Evolutionary conservation across 1,139 yeast genomes (phyloP).

Genomic region (Suhomyces ambrosiae): DNA sequence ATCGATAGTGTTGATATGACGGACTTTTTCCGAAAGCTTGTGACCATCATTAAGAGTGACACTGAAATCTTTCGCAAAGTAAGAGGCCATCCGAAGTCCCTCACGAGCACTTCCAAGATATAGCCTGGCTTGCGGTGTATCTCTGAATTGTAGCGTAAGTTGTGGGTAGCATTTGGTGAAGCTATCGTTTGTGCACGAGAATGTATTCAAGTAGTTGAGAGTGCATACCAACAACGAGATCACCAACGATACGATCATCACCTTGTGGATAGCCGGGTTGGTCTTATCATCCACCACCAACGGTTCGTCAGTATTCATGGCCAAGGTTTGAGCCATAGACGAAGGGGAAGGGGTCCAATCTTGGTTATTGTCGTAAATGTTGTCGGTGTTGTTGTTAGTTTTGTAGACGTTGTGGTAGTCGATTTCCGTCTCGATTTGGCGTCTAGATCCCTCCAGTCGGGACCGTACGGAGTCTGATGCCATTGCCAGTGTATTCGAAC

Average conservation of each 20-base stretch:
- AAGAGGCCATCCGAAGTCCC: slow-evolving; percentile 54
- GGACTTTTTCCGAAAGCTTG: slow-evolving; percentile 18
- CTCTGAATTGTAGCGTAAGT: slow-evolving; percentile 39
- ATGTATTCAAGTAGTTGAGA: slow-evolving; percentile 13
- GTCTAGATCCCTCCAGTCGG: not conserved
- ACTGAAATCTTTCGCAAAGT: slow-evolving; percentile 56
- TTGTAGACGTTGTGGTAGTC: too few relatives aligned
- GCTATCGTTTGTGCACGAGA: slow-evolving; percentile 16
- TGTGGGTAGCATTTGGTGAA: slow-evolving; percentile 46
- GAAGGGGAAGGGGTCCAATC: not conserved
- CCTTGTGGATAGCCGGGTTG: slow-evolving; percentile 1
- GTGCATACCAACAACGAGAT: slow-evolving; percentile 12
- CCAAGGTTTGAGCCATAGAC: slow-evolving; percentile 1
- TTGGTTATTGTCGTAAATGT: not conserved
- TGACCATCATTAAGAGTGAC: slow-evolving; percentile 26
- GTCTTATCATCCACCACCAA: not conserved
- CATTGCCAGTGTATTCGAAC: too few relatives aligned
- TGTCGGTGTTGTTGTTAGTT: too few relatives aligned
- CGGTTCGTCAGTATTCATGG: slow-evolving; percentile 1
- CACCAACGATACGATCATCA: slow-evolving; percentile 6
- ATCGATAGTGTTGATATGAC: slow-evolving; percentile 37
- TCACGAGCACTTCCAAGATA: slow-evolving; percentile 44
- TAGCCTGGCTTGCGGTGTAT: slow-evolving; percentile 35
- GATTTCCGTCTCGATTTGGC: not conserved
- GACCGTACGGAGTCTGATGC: too few relatives aligned